phyloP scores from a whole-genome alignment of 768 basidiomycete genomes.

The Auricularia sp. region DNA sequence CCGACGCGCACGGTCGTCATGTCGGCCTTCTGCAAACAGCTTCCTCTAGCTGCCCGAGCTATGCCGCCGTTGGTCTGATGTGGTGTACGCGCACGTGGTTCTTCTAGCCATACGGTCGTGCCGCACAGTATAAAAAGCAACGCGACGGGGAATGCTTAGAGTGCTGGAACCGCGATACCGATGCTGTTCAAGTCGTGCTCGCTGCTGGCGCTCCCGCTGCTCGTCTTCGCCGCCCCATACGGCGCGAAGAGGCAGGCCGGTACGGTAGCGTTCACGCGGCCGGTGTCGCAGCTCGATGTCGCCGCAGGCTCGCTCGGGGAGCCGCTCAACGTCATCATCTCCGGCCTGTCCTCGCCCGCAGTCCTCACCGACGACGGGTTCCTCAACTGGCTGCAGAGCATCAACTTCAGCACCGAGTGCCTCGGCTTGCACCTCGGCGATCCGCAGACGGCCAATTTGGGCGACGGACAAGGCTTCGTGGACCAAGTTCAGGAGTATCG shows the following conservation, averaged over 20 bases:
- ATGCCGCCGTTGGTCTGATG: too few relatives aligned
- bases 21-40: too few relatives aligned
- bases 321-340: conserved; percentile 54
- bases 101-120: too few relatives aligned
- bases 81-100: too few relatives aligned
- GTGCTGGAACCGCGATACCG: neutral
- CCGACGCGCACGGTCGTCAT: too few relatives aligned
- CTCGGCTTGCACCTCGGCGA: conserved; percentile 26
- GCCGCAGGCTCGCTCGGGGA: conserved; percentile 30
- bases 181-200: neutral
- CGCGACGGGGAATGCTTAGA: neutral
- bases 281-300: conserved; percentile 36
- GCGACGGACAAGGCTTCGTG: conserved; percentile 36
- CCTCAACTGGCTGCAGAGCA: conserved; percentile 38
- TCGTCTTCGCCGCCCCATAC: neutral
- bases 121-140: neutral
- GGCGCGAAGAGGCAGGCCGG: neutral
- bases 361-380: conserved; percentile 50
- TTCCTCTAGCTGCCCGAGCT: too few relatives aligned
- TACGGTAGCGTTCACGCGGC: conserved; percentile 25
- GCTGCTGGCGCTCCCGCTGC: neutral
- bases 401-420: conserved; percentile 35
- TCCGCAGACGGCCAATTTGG: conserved; percentile 35
- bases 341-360: conserved; percentile 45
- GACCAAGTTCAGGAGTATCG: conserved; percentile 37